phyloP scores from a whole-genome alignment of 345 rosid genomes.

The Cochlearia excelsa region DNA sequence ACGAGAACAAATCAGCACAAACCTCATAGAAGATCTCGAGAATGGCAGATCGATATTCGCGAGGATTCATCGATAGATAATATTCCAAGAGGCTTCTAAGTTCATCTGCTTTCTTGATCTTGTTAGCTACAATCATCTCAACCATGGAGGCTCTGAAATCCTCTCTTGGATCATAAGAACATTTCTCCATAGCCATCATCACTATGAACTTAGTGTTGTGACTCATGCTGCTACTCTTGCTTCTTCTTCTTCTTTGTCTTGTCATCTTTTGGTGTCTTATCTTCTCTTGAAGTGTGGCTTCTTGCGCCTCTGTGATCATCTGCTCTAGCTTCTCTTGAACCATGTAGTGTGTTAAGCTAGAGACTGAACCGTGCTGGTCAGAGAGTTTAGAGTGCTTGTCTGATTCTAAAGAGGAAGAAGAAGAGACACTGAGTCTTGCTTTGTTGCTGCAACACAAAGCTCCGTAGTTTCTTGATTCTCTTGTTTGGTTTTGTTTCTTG shows the following conservation, averaged over 20 bases:
- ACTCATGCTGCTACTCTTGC: slow-evolving; percentile 28
- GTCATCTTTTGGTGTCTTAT: slow-evolving; percentile 33
- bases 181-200: slow-evolving; percentile 85
- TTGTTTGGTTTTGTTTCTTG: slow-evolving; percentile 28
- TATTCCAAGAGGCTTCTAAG: slow-evolving; percentile 77
- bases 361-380: slow-evolving; percentile 47
- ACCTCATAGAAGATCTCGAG: slow-evolving; percentile 81
- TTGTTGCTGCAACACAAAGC: slow-evolving; percentile 71
- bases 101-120: slow-evolving; percentile 56
- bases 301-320: slow-evolving; percentile 63
- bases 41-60: slow-evolving; percentile 55
- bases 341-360: slow-evolving; percentile 81
- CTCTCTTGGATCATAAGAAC: slow-evolving; percentile 66
- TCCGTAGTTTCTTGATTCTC: slow-evolving; percentile 46
- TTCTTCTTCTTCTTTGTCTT: slow-evolving; percentile 30
- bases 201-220: slow-evolving; percentile 56
- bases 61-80: slow-evolving; percentile 72
- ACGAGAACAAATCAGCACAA: slow-evolving; percentile 59
- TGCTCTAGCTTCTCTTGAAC: slow-evolving; percentile 84
- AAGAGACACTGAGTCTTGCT: slow-evolving; percentile 65
- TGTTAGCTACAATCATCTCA: slow-evolving; percentile 68
- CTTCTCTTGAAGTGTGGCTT: slow-evolving; percentile 38
- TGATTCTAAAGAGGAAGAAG: slow-evolving; percentile 52
- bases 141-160: slow-evolving; percentile 82
- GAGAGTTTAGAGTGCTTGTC: slow-evolving; percentile 36